These are phyloP conservation scores for Suhomyces emberorum DNA, from an alignment of 805 yeast species.

Conservation along the genomic window DNA sequence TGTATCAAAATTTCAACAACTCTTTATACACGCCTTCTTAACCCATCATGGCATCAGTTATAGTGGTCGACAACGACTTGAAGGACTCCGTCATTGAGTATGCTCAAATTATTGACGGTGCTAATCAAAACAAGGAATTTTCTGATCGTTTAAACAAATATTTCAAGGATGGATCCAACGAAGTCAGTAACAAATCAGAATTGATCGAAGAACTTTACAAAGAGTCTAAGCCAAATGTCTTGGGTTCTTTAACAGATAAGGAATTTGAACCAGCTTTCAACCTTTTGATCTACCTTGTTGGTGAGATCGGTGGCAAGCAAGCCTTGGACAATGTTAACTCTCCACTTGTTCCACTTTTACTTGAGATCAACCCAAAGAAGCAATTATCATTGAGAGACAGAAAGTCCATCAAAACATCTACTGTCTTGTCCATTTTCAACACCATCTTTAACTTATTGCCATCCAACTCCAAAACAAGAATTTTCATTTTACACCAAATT, in stretches of 20 bases:
- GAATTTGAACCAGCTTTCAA: conserved; percentile 47
- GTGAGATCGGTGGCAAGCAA: conserved; percentile 21
- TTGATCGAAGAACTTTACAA: conserved; percentile 26
- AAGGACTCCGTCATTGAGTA: conserved; percentile 40
- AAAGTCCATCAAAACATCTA: conserved; percentile 39
- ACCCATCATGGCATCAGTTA: conserved; percentile 37
- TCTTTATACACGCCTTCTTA: background rate
- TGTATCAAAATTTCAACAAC: conserved; percentile 4
- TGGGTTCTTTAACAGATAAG: conserved; percentile 37
- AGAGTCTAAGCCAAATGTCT: conserved; percentile 25
- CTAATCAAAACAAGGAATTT: conserved; percentile 24
- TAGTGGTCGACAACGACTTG: conserved; percentile 42
- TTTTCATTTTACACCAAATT: conserved; percentile 29
- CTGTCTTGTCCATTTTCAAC: conserved; percentile 39
- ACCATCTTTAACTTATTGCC: conserved; percentile 42
- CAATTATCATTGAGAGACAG: conserved; percentile 43
- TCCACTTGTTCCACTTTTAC: conserved; percentile 24
- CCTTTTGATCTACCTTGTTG: conserved; percentile 34
- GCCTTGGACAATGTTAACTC: conserved; percentile 23
- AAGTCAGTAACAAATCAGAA: conserved; percentile 25
- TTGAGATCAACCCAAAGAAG: conserved; percentile 31
- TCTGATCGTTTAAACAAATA: conserved; percentile 24
- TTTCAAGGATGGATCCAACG: conserved; percentile 16
- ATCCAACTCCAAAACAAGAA: conserved; percentile 28
- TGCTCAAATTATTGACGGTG: conserved; percentile 35